These are phyloP conservation scores for Purpureocillium takamizusanense DNA, from an alignment of 2,329 filamentous ascomycete genomes.

Conservation along the genomic window DNA sequence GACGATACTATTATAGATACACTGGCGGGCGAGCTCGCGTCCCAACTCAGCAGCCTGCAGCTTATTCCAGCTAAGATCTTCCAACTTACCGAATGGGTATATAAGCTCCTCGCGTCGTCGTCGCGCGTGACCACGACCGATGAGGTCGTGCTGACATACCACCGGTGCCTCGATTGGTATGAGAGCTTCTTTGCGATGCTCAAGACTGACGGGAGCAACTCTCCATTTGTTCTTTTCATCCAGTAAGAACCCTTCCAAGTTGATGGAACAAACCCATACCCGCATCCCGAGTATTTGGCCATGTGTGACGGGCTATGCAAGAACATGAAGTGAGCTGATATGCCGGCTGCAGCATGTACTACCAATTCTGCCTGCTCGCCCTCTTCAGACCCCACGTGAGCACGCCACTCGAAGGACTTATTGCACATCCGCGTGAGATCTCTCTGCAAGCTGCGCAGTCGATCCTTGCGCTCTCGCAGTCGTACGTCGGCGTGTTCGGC, in stretches of 20 bases:
- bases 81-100: constrained; percentile 10
- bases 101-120: constrained; percentile 3
- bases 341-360: constrained; percentile 8
- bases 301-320: too few species aligned
- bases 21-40: background rate
- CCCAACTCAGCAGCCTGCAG: constrained; percentile 1
- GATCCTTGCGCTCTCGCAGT: constrained; percentile 6
- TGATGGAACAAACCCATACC: too few species aligned
- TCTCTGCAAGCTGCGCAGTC: constrained; percentile 6
- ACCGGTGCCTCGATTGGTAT: constrained; percentile 10
- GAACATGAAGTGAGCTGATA: too few species aligned
- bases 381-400: constrained; percentile 6
- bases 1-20: background rate
- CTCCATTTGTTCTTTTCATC: constrained; percentile 8
- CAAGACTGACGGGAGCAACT: background rate
- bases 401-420: background rate
- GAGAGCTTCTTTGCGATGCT: constrained; percentile 6
- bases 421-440: constrained; percentile 3
- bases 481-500: constrained; percentile 11
- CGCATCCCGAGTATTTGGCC: too few species aligned
- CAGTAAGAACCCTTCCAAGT: constrained; percentile 10
- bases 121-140: too few species aligned
- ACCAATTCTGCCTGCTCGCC: constrained; percentile 9
- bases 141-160: constrained; percentile 1
- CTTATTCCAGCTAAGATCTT: constrained; percentile 7